Evolutionary conservation across 495 filamentous ascomycete species (phyloP).

Genomic region (Daldinia grandis): DNA sequence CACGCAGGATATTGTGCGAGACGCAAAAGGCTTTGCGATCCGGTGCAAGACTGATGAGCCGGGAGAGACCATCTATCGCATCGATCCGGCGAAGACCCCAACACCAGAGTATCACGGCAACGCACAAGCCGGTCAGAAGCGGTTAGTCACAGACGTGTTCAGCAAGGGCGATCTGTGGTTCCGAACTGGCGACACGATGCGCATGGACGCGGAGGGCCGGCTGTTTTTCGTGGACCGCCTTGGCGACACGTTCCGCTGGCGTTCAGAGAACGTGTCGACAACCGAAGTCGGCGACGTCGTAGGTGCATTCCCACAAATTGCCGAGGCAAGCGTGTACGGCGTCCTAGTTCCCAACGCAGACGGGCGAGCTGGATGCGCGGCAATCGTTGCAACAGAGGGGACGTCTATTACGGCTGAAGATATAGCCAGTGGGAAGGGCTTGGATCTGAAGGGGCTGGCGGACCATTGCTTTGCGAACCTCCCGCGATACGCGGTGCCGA

Average conservation of each 20-base stretch:
- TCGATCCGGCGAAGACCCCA: constrained; percentile 51
- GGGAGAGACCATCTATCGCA: constrained; percentile 77
- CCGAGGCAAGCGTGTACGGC: constrained; percentile 84
- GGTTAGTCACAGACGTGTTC: constrained; percentile 74
- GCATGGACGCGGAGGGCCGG: constrained; percentile 68
- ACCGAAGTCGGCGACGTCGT: constrained; percentile 75
- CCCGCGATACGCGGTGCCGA: constrained; percentile 78
- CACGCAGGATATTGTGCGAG: constrained; percentile 69
- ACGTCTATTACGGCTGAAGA: constrained; percentile 28
- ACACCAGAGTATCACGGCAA: constrained; percentile 77
- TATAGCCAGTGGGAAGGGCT: constrained; percentile 16
- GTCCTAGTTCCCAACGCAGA: constrained; percentile 74
- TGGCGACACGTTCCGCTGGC: constrained; percentile 86
- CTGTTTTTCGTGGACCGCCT: constrained; percentile 81
- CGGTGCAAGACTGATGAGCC: constrained; percentile 65
- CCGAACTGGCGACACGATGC: constrained; percentile 76
- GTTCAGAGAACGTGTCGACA: constrained; percentile 82
- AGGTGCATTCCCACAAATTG: constrained; percentile 67
- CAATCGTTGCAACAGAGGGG: constrained; percentile 55
- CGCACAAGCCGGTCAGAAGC: constrained; percentile 67
- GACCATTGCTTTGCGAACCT: constrained; percentile 63
- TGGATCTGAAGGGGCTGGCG: constrained; percentile 32
- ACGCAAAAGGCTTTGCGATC: constrained; percentile 70
- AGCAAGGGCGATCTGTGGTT: constrained; percentile 78
- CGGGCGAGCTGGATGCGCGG: constrained; percentile 75